Evolutionary conservation across 2,329 filamentous ascomycete genomes (phyloP).

Genomic region (Diaporthe helianthi): DNA sequence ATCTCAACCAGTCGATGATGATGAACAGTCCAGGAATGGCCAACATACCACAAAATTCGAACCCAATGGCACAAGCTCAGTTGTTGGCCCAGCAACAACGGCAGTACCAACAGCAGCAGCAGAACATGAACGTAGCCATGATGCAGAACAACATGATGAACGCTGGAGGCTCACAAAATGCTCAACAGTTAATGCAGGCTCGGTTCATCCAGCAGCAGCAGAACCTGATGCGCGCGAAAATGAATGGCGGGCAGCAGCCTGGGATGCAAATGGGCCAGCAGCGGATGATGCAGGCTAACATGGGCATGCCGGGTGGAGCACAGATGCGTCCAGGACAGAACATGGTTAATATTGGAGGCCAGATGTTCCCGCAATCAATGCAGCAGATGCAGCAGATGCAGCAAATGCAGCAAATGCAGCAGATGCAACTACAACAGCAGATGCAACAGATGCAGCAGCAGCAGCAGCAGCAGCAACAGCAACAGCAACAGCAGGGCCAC

Average conservation of each 20-base stretch:
- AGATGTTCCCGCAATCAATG: conserved; percentile 36
- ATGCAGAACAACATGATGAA: conserved; percentile 50
- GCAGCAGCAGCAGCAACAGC: conserved; percentile 44
- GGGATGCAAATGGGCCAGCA: conserved; percentile 33
- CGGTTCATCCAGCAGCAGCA: conserved; percentile 47
- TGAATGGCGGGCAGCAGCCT: conserved; percentile 42
- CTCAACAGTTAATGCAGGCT: conserved; percentile 44
- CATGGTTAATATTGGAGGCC: conserved; percentile 40
- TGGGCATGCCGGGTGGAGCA: conserved; percentile 34
- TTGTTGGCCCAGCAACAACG: conserved; percentile 54
- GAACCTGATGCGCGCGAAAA: conserved; percentile 43
- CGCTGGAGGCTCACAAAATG: conserved; percentile 47
- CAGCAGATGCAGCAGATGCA: conserved; percentile 38
- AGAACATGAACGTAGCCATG: conserved; percentile 45
- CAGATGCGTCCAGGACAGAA: conserved; percentile 38
- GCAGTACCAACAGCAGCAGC: conserved; percentile 52
- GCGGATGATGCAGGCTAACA: conserved; percentile 47
- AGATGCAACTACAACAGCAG: conserved; percentile 32
- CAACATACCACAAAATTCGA: conserved; percentile 49
- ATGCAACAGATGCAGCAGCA: conserved; percentile 40
- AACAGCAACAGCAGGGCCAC: conserved; percentile 40
- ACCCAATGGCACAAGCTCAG: conserved; percentile 46
- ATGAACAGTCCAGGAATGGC: conserved; percentile 56
- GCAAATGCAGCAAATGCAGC: conserved; percentile 39
- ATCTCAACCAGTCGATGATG: conserved; percentile 61